Percentiles rank a stretch among this genome's conserved stretches.
Conservation (phyloP, 805 yeast genomes). For the Wickerhamiella musiphila region DNA sequence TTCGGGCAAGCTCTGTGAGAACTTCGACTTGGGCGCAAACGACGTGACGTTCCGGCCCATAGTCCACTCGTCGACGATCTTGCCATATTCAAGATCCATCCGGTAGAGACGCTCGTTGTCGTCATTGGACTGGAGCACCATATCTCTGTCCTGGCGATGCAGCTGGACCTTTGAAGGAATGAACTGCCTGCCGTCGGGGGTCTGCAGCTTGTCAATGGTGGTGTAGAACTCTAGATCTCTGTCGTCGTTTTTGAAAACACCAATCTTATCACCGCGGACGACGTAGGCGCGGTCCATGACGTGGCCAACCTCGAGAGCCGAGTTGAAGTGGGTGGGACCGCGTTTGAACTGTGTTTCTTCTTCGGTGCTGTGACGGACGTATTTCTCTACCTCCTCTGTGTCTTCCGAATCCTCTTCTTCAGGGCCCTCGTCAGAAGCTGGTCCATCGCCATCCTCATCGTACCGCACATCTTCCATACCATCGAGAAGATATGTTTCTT, state of each 20-base stretch:
- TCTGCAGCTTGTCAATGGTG: conserved; percentile 43
- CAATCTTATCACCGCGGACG: conserved; percentile 60
- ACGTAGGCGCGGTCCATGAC: conserved; percentile 61
- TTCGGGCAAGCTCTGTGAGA: conserved; percentile 56
- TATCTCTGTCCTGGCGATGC: conserved; percentile 52
- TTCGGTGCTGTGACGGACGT: conserved; percentile 16
- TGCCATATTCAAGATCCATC: conserved; percentile 67
- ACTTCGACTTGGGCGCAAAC: conserved; percentile 57
- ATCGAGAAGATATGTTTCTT: conserved; percentile 38
- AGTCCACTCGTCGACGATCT: conserved; percentile 73
- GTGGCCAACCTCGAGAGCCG: conserved; percentile 52
- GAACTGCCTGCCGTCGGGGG: conserved; percentile 32
- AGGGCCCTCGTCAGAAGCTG: conserved; percentile 20
- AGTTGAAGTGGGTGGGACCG: conserved; percentile 31
- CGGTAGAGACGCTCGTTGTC: conserved; percentile 34
- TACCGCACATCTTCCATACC: conserved; percentile 25
- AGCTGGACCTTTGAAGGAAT: conserved; percentile 55
- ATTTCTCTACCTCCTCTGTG: conserved; percentile 19
- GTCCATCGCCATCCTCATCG: conserved; percentile 19
- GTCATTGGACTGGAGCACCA: conserved; percentile 44
- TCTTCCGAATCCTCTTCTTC: conserved; percentile 22
- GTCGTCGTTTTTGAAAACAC: conserved; percentile 52
- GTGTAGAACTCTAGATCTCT: conserved; percentile 44
- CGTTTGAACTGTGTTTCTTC: conserved; percentile 4
- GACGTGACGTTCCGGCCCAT: conserved; percentile 25